A percentile compares a stretch with the other conserved stretches of the same genome.
Evolutionary conservation across 805 yeast species (phyloP).

Genomic region (Yamadazyma philogaea): DNA sequence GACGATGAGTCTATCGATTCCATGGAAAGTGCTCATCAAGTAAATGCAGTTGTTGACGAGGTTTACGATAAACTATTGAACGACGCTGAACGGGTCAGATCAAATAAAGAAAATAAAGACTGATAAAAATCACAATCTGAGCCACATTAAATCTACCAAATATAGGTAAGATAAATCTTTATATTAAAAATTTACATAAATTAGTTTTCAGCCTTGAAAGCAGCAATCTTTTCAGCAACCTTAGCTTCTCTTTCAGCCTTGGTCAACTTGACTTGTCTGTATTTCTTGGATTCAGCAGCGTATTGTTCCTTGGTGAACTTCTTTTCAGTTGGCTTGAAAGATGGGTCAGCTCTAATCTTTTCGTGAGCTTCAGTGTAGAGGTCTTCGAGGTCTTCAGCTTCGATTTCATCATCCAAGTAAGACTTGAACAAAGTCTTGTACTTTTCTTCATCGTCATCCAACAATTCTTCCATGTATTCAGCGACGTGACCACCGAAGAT

Average conservation of each 20-base stretch:
- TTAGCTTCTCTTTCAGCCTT: slow-evolving; percentile 85
- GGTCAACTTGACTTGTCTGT: slow-evolving; percentile 84
- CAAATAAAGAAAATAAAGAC: slow-evolving; percentile 27
- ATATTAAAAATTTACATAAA: slow-evolving; percentile 3
- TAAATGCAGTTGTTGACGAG: slow-evolving; percentile 57
- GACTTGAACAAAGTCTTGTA: slow-evolving; percentile 94
- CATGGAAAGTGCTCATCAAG: slow-evolving; percentile 11
- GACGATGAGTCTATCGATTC: slow-evolving; percentile 32
- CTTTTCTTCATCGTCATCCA: slow-evolving; percentile 99
- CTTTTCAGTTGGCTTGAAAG: slow-evolving; percentile 83
- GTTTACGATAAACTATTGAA: slow-evolving; percentile 70
- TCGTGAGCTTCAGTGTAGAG: slow-evolving; percentile 92
- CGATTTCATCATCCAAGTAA: slow-evolving; percentile 95
- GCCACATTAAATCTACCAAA: too few species aligned
- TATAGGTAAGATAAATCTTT: slow-evolving; percentile 5
- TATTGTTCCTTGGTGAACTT: slow-evolving; percentile 96
- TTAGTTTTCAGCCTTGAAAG: slow-evolving; percentile 61
- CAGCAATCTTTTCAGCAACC: slow-evolving; percentile 92
- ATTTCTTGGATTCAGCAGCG: slow-evolving; percentile 95
- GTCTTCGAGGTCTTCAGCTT: slow-evolving; percentile 96
- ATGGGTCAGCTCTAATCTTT: slow-evolving; percentile 94
- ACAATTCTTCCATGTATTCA: slow-evolving; percentile 99
- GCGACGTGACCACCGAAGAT: slow-evolving; percentile 99
- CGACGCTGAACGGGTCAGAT: slow-evolving; percentile 62
- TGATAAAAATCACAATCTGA: too few species aligned